These are phyloP conservation scores for Mycocentrospora acerina DNA, from an alignment of 2,329 filamentous ascomycete genomes.

Conservation along the genomic window DNA sequence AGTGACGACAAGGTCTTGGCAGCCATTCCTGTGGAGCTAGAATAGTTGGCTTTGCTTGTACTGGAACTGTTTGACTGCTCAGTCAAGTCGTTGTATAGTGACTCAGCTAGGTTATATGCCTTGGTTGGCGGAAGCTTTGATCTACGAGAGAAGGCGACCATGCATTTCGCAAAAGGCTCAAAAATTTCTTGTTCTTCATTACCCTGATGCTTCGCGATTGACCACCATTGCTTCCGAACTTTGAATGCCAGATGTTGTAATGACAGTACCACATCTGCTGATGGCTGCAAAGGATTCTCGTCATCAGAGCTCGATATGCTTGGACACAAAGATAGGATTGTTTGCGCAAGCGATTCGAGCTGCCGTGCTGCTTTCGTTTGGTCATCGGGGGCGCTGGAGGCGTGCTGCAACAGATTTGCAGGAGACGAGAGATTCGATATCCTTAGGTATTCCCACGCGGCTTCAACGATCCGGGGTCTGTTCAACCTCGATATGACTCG, in stretches of 20 bases:
- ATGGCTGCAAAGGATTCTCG: conserved; percentile 57
- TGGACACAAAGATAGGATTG: conserved; percentile 66
- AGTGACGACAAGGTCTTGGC: conserved; percentile 32
- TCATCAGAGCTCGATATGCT: conserved; percentile 68
- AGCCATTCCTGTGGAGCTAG: conserved; percentile 3
- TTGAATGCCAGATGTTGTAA: conserved; percentile 66
- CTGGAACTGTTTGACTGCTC: conserved; percentile 3
- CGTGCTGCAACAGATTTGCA: conserved; percentile 55
- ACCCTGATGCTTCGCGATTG: conserved; percentile 59
- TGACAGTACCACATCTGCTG: conserved; percentile 60
- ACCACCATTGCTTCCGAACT: conserved; percentile 66
- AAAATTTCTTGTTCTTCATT: conserved; percentile 65
- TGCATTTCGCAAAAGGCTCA: conserved; percentile 64
- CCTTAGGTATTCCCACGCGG: conserved; percentile 58
- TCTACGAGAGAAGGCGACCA: conserved; percentile 62
- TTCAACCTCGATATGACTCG: conserved; percentile 63
- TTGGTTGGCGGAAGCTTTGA: conserved; percentile 36
- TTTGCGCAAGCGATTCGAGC: conserved; percentile 66
- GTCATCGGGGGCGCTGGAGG: conserved; percentile 51
- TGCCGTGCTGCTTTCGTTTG: conserved; percentile 63
- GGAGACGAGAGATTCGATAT: conserved; percentile 59
- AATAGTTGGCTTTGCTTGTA: background rate
- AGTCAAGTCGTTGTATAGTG: conserved; percentile 25
- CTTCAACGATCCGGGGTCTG: conserved; percentile 62
- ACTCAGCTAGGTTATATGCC: conserved; percentile 45